Evolutionary conservation across 495 filamentous ascomycete genomes (phyloP), one percentile per base, ranked within the genome.

Genomic region (Parathielavia appendiculata): DNA sequence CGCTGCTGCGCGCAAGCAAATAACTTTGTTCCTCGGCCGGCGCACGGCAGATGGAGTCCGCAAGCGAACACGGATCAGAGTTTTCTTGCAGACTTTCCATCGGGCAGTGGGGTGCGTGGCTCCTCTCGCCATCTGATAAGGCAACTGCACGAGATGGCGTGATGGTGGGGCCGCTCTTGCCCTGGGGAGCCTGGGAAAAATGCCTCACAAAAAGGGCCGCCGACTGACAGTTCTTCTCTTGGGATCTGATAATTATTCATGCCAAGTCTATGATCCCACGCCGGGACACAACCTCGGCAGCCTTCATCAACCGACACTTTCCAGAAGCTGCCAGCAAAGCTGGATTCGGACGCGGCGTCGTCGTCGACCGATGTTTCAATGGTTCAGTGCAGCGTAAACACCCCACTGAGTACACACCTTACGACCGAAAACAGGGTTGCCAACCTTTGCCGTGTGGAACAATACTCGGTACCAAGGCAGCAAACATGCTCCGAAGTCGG

Each of bases 241-340:
- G 43, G 59, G 70, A 76, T 76, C 74, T 70, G 73, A 74, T 75
- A 72, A 76, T 67, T 69, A 69, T 53, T 62, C 61, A 69, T 66
- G 64, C 60, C 59, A 65, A 68, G 67, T 12, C 44, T 19, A 40
- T 10, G 14, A 19, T 43, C 50, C 53, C 56, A 56, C 40, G 39
- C 49, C 14, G 38, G n/a, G 26, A 51, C 20, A 8, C 55, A 35
- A 51, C 14, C 5, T 5, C 35, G 49, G 49, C 34, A 51, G n/a
- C 34, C 22, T 12, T 16, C 12, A 2, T 16, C 26, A 30, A 30
- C 14, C 48, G 5, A 38, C 48, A 51, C 9, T 2, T 6, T 6
- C 26, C 26, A 30, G 26, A 30, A 30, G 26, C 26, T 3, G 26
- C n/a, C n/a, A n/a, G n/a, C n/a, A 6, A 30, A 30, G 3, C 2